Base-by-base conservation (phyloP, 2,329 filamentous ascomycete species). In the Pseudogymnoascus sp. region DNA sequence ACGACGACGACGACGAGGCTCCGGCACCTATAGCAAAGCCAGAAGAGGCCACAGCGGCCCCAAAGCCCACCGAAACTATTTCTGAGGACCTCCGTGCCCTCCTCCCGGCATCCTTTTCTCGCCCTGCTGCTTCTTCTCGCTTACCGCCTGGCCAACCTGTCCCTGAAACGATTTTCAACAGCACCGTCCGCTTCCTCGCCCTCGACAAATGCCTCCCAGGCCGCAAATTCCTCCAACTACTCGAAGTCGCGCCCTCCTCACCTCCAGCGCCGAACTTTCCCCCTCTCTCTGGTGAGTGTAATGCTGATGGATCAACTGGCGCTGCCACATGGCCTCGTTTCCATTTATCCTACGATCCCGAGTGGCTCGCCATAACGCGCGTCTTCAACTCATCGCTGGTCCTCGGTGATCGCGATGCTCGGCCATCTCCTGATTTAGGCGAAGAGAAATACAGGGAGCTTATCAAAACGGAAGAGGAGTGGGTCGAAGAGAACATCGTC, bases 351-450 rank as follows among this genome's bases (percentile, higher is more conserved):
- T 97, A 99, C 72, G 94, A 99, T 73, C 85, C 87, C 9, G 94
- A 99, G 76, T 99, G 93, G 93, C 85, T 99, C 6, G 89, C 94
- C 42, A 97, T 99, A 66, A 92, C 87, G 10, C 88, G 93, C 42
- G 87, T 86, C 6, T 95, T 97, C 70, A 84, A 89, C 40, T 69
- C 78, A 2, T 80, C 84, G 40, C 79, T 94, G 1, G 74, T 77
- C 1, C 77, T 93, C 37, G 89, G 90, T 63, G 79, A 87, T 65
- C 79, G 78, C 4, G 71, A 75, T 6, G 80, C 82, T 1, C 73
- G 75, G 39, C 74, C 82, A 0, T 80, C 87, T 0, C 72, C 76
- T 1, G 80, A 95, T 69, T 77, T 83, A 27, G 89, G 89, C 18
- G 85, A 95, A 72, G 82, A 79, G 2, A 75, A 81, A 59, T 96